Percentiles rank a stretch among this genome's conserved stretches.
Evolutionary conservation across 2,329 filamentous ascomycete genomes (phyloP).

Genomic region (Aureobasidium lini): DNA sequence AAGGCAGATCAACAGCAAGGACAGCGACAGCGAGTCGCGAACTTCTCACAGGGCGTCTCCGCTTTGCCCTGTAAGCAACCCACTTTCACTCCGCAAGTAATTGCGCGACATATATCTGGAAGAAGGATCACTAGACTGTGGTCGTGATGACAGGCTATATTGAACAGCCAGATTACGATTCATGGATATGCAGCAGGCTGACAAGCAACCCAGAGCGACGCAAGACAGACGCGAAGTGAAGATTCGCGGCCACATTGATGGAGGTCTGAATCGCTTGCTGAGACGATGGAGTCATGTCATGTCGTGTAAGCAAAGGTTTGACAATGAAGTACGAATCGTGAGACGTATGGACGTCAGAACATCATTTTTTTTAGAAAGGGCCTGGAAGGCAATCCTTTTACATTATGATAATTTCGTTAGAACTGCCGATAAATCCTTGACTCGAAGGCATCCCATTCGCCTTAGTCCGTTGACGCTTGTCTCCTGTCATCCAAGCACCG

Average conservation of each 20-base stretch:
- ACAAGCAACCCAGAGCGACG: not conserved
- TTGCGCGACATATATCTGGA: not conserved
- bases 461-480: not conserved
- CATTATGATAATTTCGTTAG: not conserved
- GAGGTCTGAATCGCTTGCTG: not conserved
- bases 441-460: not conserved
- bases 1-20: not conserved
- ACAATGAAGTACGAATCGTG: not conserved
- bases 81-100: not conserved
- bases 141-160: not conserved
- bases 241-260: not conserved
- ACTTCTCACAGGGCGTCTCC: not conserved
- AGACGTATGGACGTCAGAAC: not conserved
- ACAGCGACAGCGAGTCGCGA: not conserved
- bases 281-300: not conserved
- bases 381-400: not conserved
- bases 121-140: not conserved
- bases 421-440: not conserved
- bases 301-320: not conserved
- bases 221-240: constrained; percentile 1
- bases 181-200: not conserved
- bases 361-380: not conserved
- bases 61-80: not conserved
- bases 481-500: constrained; percentile 1
- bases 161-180: not conserved